Conservation (phyloP, 164 flowering plant species). For the Piper betle region DNA sequence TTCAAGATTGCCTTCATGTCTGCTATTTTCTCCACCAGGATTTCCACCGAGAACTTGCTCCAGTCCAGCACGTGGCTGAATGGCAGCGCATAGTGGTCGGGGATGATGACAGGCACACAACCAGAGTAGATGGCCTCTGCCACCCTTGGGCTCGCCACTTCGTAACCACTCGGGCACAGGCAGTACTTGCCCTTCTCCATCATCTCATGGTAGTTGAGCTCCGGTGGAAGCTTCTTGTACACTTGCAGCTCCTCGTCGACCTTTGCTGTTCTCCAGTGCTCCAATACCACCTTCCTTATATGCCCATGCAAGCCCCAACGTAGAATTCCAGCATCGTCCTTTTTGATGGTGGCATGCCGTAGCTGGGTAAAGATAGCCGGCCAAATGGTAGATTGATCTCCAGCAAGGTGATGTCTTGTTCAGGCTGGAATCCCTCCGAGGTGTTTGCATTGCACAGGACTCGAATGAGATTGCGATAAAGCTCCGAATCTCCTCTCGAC, state of each 20-base stretch:
- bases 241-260: slow-evolving; percentile 2
- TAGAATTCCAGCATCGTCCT: slow-evolving; percentile 6
- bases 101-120: slow-evolving; percentile 8
- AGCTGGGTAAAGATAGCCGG: background rate
- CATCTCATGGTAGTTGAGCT: background rate
- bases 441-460: slow-evolving; percentile 10
- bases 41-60: slow-evolving; percentile 4
- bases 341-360: background rate
- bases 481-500: slow-evolving; percentile 1
- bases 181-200: slow-evolving; percentile 6
- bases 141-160: slow-evolving; percentile 10
- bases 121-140: slow-evolving; percentile 8
- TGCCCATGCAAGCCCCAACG: slow-evolving; percentile 5
- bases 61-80: slow-evolving; percentile 7
- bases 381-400: slow-evolving; percentile 6
- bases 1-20: no score
- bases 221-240: slow-evolving; percentile 1
- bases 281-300: slow-evolving; percentile 4
- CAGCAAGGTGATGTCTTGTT: slow-evolving; percentile 4
- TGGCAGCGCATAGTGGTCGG: slow-evolving; percentile 6
- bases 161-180: slow-evolving; percentile 9
- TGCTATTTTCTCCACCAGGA: slow-evolving; percentile 1
- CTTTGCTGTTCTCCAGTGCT: slow-evolving; percentile 5
- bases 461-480: slow-evolving; percentile 2
- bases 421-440: slow-evolving; percentile 9